Base-by-base conservation (phyloP, 2,329 filamentous ascomycete species). In the Fusarium sp. region DNA sequence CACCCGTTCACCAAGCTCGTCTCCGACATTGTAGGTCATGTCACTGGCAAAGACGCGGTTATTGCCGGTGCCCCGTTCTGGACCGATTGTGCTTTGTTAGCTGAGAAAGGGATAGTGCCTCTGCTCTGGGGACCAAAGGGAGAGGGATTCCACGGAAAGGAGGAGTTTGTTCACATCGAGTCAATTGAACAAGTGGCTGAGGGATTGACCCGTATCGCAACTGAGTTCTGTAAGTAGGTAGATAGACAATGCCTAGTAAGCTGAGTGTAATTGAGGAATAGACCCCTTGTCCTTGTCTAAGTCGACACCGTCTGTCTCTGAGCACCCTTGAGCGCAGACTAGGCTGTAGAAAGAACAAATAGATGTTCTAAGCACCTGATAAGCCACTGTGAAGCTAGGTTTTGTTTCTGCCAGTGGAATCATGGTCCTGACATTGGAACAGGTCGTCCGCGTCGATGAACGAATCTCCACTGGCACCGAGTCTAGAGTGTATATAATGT, bases 21-120 rank as follows among this genome's bases (percentile, higher is more conserved):
- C 1, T 55, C 74, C 3, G 70, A 79, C 2, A 73, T 78, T 39
- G 78, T 81, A 2, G 61, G 75, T 5, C 45, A 72, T 6, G 72
- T 79, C 0, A 70, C 83, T 2, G 81, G 79, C 0, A 60, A 41
- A 12, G 60, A 78, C 0, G 76, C 80, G 1, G 61, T 60, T 1
- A 64, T 84, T 1, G 33, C 59, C 4, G 80, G 79, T 11, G 80
- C 74, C 2, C 73, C 81, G 0, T 87, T 82, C 66, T 88, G 86
- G 87, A 86, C 84, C 2, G 86, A 88, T 72, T 84, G 82, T n/a
- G 86, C 86, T 4, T 73, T 88, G 18, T 69, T 88, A 2, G 78
- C 80, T 2, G 79, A 83, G 23, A 78, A 76, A 19, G 86, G 85
- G 0, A 85, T 88, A 33, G 82, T 85, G 0, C 77, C 82, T 0